phyloP scores from a whole-genome alignment of 2,329 filamentous ascomycete genomes.

The Beauveria sp. region DNA sequence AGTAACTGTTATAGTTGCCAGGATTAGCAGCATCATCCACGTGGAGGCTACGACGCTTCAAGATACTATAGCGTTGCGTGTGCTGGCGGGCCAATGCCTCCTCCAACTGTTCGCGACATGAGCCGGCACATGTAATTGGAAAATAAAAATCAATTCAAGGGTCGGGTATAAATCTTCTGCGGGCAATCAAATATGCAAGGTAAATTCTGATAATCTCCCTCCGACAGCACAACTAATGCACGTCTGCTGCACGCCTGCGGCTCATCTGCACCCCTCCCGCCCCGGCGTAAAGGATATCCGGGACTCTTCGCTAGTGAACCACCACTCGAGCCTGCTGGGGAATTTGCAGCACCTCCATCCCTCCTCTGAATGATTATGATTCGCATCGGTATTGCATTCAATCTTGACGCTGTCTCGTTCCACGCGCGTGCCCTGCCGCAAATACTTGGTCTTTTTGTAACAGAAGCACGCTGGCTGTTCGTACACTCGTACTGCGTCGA shows the following conservation, averaged over 20 bases:
- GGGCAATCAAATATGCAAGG: not conserved
- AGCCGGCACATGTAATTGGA: no score
- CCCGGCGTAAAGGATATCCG: constrained; percentile 1
- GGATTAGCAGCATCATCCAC: no score
- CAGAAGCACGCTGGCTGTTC: not conserved
- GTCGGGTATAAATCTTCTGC: not conserved
- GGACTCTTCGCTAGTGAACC: constrained; percentile 6
- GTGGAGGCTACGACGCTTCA: no score
- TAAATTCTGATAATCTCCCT: not conserved
- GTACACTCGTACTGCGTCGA: not conserved
- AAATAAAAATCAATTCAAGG: no score
- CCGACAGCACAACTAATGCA: not conserved
- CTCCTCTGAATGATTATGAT: not conserved
- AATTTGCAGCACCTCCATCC: not conserved
- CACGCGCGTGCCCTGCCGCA: not conserved
- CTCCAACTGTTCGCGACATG: not conserved
- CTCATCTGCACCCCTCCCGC: not conserved
- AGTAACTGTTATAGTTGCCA: no score
- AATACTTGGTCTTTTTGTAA: constrained; percentile 1
- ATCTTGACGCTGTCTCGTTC: not conserved
- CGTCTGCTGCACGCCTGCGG: not conserved
- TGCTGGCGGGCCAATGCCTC: not conserved
- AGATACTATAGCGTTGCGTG: not conserved
- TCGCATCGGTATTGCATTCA: not conserved
- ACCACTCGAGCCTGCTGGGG: constrained; percentile 5